A percentile compares a stretch with the other conserved stretches of the same genome.
phyloP scores from a whole-genome alignment of 148 eudicot genomes.

The Tetragonia tetragonoides region DNA sequence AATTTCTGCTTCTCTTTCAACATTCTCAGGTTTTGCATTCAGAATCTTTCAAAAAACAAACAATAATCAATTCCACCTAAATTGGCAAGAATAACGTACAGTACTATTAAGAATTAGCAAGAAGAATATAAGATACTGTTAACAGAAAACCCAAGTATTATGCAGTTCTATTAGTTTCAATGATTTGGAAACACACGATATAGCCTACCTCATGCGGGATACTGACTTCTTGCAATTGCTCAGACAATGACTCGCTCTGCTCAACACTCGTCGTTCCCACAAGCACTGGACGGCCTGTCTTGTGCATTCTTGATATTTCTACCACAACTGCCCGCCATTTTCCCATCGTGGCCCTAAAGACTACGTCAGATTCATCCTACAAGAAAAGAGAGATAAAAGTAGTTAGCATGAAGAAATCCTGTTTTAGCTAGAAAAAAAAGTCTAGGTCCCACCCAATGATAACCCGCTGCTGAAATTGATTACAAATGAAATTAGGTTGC shows the following conservation, averaged over 20 bases:
- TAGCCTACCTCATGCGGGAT: conserved; percentile 80
- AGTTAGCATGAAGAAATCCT: conserved; percentile 12
- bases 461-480: not conserved
- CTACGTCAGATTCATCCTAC: conserved; percentile 99
- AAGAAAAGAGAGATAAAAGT: conserved; percentile 12
- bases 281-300: conserved; percentile 93
- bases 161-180: not conserved
- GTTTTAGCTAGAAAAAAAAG: not conserved
- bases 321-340: conserved; percentile 97
- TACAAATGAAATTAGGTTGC: not conserved
- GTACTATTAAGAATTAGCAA: not conserved
- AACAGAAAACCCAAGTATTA: not conserved
- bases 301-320: conserved; percentile 96
- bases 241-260: conserved; percentile 88
- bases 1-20: conserved; percentile 99
- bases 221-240: conserved; percentile 81
- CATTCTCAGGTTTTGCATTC: conserved; percentile 99
- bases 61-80: not conserved
- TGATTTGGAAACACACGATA: not conserved
- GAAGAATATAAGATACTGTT: not conserved
- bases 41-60: conserved; percentile 52
- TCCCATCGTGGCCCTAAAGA: conserved; percentile 80
- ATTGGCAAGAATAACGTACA: not conserved
- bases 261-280: conserved; percentile 99
- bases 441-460: not conserved